Conservation (phyloP, 441 rosid genomes). For the Erodium trifolium region DNA sequence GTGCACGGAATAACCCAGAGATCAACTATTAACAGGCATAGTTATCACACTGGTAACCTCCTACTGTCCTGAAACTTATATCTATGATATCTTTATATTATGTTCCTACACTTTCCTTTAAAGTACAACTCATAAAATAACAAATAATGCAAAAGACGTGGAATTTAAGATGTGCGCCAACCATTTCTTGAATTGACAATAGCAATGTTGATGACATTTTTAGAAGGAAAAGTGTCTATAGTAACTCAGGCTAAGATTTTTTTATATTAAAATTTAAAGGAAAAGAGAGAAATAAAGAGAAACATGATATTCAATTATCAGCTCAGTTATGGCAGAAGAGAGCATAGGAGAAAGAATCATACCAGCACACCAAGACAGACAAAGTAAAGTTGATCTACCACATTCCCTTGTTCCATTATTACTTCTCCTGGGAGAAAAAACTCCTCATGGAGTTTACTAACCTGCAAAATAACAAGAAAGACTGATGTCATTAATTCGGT, state of each 20-base stretch:
- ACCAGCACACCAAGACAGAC: constrained; percentile 86
- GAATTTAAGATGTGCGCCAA: neutral
- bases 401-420: constrained; percentile 80
- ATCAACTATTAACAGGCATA: neutral
- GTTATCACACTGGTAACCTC: too few relatives aligned
- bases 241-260: neutral
- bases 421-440: constrained; percentile 95
- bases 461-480: constrained; percentile 34
- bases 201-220: neutral
- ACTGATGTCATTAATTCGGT: constrained; percentile 8
- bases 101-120: too few relatives aligned
- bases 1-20: neutral
- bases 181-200: neutral
- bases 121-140: too few relatives aligned
- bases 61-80: neutral
- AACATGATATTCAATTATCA: neutral
- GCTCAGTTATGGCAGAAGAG: neutral
- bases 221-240: too few relatives aligned
- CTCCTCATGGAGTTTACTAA: constrained; percentile 80
- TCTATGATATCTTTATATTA: too few relatives aligned
- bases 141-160: neutral
- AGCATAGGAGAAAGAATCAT: constrained; percentile 24
- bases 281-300: neutral
- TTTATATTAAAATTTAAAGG: too few relatives aligned
- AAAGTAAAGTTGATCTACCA: constrained; percentile 87